phyloP scores from a whole-genome alignment of 192 early-diverging fungal genomes.

The Coemansia sp. region DNA sequence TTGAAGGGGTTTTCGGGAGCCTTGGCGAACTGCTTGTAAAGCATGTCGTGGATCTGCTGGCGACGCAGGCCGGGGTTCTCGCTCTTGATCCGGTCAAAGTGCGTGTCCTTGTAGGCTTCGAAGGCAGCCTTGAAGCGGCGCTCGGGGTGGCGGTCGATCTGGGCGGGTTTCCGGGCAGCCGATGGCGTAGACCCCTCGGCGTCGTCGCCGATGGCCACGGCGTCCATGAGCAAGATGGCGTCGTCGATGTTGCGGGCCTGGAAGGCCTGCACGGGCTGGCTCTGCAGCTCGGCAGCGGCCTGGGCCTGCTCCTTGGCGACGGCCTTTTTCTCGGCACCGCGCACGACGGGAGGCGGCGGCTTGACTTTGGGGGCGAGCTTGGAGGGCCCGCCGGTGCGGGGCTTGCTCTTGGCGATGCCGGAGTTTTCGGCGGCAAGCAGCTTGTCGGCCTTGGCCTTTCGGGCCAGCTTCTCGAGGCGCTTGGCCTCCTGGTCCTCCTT shows the following conservation, averaged over 20 bases:
- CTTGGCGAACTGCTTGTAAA: conserved; percentile 77
- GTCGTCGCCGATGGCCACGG: conserved; percentile 9
- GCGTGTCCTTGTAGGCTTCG: conserved; percentile 63
- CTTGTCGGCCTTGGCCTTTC: conserved; percentile 59
- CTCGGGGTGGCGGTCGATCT: conserved; percentile 86
- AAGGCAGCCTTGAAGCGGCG: conserved; percentile 77
- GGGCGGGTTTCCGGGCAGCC: conserved; percentile 37
- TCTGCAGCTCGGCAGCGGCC: conserved; percentile 2
- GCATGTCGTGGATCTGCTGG: conserved; percentile 71
- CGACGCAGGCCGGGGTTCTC: conserved; percentile 78
- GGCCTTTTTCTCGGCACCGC: conserved; percentile 26
- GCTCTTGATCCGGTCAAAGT: conserved; percentile 66
- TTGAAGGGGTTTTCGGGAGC: conserved; percentile 77
- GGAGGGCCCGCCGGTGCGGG: conserved; percentile 4
- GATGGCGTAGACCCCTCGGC: conserved; percentile 9
- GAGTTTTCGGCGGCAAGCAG: conserved; percentile 63
- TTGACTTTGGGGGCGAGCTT: conserved; percentile 10
- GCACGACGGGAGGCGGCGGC: not conserved
- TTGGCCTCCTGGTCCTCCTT: conserved; percentile 61
- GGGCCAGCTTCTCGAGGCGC: conserved; percentile 48
- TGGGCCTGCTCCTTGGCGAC: conserved; percentile 5
- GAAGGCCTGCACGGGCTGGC: conserved; percentile 57
- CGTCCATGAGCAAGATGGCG: conserved; percentile 71
- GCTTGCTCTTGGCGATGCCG: conserved; percentile 20
- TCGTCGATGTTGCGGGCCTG: conserved; percentile 81